phyloP scores from a whole-genome alignment of 1,284 basidiomycete genomes.

The Marasmius fiardii region DNA sequence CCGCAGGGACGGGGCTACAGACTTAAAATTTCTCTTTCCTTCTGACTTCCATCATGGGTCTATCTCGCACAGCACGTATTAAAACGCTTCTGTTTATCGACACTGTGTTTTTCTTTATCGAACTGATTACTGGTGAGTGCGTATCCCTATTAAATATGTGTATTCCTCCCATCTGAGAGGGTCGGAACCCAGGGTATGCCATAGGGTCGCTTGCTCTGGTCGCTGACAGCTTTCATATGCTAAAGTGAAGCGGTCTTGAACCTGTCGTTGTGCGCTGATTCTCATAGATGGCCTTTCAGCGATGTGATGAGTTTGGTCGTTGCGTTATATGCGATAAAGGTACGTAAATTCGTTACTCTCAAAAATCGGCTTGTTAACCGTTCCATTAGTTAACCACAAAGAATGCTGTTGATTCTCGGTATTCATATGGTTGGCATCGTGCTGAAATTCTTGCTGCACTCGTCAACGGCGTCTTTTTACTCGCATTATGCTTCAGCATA shows the following conservation, averaged over 20 bases:
- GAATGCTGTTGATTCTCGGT: constrained; percentile 55
- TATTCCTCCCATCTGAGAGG: neutral
- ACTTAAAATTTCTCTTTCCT: neutral
- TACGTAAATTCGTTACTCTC: constrained; percentile 26
- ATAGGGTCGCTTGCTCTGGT: constrained; percentile 94
- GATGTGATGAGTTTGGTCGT: constrained; percentile 95
- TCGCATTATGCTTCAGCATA: constrained; percentile 96
- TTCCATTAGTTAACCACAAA: constrained; percentile 50
- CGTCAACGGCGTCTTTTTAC: constrained; percentile 90
- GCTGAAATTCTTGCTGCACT: constrained; percentile 96
- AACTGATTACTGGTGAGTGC: constrained; percentile 75
- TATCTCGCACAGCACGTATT: constrained; percentile 78
- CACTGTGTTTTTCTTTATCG: constrained; percentile 88
- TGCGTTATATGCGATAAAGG: constrained; percentile 96
- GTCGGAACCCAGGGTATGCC: constrained; percentile 68
- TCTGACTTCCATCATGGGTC: constrained; percentile 35
- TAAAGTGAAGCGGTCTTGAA: constrained; percentile 61
- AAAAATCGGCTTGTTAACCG: neutral
- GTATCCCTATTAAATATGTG: neutral
- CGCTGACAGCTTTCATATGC: constrained; percentile 98
- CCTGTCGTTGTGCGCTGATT: neutral
- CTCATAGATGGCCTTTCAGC: constrained; percentile 37
- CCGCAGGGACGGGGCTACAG: too few relatives aligned
- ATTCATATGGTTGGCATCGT: constrained; percentile 96
- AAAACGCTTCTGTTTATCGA: constrained; percentile 84